Evolutionary conservation across 148 eudicot species (phyloP), one percentile per base, ranked within the genome.

Genomic region (Vaccinium vitisidaea): DNA sequence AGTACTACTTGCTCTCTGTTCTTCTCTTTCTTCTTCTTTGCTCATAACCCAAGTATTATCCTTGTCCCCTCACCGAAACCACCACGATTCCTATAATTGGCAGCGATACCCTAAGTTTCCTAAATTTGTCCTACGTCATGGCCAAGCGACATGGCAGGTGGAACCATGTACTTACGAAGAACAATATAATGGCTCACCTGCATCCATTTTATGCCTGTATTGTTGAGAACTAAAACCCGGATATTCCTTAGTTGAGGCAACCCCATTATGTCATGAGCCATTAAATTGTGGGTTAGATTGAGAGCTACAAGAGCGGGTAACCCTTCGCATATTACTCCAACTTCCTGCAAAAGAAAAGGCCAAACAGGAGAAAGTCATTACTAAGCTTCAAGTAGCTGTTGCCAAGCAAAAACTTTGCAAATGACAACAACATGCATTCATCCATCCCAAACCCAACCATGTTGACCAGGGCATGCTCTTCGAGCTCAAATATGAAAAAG

Each of bases 181-280:
- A 80, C 15, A 81, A 61, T 49, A 30, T 65, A 71, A 84, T 82
- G 21, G 80, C 82, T 50, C 83, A 95, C 99, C 95, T 97, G 99
- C 76, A 82, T 81, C 99, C 98, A 97, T 82, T 83, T 91, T 78
- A 97, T 85, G 52, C 98, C 92, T 53, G 98, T 94, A 84, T 85
- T 87, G 90, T 94, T 97, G 83, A 97, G 82, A 86, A 97, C 99
- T 86, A 97, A 83, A 86, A 97, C 82, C 25, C 90, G 89, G 75
- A 97, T 93, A 83, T 88, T 95, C 55, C 76, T 88, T 84, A 97
- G 86, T 58, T 76, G 86, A 39, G 92, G 92, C 75, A 93, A 74
- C 67, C 86, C 85, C 39, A 80, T 77, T 83, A 94, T 77, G 83
- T 91, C 91, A 69, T 83, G 91, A 58, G 91, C 83, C 94, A 97